Evolutionary conservation across 306 rosid genomes (phyloP).

Genomic region (Quercus rubra): DNA sequence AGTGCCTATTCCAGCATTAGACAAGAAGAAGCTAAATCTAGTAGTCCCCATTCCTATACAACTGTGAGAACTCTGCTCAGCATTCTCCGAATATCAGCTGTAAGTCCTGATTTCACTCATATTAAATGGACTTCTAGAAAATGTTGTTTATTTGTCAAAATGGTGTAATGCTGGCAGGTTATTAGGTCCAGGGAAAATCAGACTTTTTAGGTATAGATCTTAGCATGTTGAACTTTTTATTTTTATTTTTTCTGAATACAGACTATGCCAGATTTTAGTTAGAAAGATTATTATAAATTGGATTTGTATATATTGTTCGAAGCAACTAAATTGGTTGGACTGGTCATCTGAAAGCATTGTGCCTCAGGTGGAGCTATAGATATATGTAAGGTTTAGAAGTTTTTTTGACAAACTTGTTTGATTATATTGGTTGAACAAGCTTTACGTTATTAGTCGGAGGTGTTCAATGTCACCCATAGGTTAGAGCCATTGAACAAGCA

Average conservation of each 20-base stretch:
- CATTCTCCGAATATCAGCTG: constrained; percentile 93
- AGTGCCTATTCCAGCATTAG: constrained; percentile 87
- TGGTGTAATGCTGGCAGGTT: background rate
- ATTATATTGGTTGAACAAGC: background rate
- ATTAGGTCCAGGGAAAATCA: background rate
- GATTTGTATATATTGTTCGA: background rate
- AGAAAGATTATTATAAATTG: background rate
- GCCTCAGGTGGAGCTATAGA: background rate
- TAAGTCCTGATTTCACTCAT: constrained; percentile 33
- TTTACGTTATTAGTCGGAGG: background rate
- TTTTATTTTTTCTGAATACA: background rate
- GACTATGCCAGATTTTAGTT: background rate
- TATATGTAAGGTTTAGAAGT: too few relatives aligned
- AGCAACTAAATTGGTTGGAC: background rate
- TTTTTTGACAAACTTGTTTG: background rate
- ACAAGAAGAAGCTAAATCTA: constrained; percentile 92
- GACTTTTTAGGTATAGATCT: background rate
- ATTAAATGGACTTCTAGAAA: background rate
- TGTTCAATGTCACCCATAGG: background rate
- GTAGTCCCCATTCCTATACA: constrained; percentile 88
- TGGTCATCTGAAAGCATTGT: background rate
- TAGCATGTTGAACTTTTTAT: background rate
- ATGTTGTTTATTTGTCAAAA: background rate
- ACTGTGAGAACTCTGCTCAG: constrained; percentile 96
- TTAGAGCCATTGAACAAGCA: background rate